A percentile compares a stretch with the other conserved stretches of the same genome.
These are phyloP conservation scores for Aleurites moluccanus DNA, from an alignment of 441 rosid species.

Conservation along the genomic window DNA sequence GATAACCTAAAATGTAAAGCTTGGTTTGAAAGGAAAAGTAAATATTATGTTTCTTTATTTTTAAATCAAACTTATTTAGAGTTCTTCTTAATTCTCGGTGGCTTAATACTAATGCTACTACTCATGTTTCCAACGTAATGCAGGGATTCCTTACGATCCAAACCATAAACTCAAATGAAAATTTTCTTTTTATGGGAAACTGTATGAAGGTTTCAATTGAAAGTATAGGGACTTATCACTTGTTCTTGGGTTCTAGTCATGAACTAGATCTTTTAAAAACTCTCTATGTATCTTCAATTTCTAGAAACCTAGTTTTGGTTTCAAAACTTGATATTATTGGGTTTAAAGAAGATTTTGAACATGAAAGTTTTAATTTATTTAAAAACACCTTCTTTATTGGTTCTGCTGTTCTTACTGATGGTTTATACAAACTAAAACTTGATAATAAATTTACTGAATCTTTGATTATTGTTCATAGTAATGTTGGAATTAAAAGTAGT, in stretches of 20 bases:
- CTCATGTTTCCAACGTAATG: too few relatives aligned
- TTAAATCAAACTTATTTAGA: too few relatives aligned
- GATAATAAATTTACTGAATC: neutral
- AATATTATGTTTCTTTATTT: too few relatives aligned
- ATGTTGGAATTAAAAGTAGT: neutral
- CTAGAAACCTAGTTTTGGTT: neutral
- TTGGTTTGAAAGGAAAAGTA: too few relatives aligned
- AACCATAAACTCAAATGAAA: too few relatives aligned
- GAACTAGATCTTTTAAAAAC: neutral
- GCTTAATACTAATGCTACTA: too few relatives aligned
- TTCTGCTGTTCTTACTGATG: neutral
- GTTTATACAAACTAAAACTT: neutral
- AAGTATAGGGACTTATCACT: slow-evolving; percentile 4
- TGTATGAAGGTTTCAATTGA: neutral
- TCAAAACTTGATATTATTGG: slow-evolving; percentile 1
- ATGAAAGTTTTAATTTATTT: too few relatives aligned
- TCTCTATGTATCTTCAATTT: neutral
- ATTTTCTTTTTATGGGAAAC: neutral
- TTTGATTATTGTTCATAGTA: neutral
- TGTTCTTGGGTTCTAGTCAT: neutral
- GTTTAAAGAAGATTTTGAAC: too few relatives aligned
- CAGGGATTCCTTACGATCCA: too few relatives aligned
- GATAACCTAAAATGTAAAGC: too few relatives aligned
- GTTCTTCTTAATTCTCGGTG: too few relatives aligned
- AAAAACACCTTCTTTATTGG: too few relatives aligned